Conservation (phyloP, 139 green algal species). For the Gonium pectorale region DNA sequence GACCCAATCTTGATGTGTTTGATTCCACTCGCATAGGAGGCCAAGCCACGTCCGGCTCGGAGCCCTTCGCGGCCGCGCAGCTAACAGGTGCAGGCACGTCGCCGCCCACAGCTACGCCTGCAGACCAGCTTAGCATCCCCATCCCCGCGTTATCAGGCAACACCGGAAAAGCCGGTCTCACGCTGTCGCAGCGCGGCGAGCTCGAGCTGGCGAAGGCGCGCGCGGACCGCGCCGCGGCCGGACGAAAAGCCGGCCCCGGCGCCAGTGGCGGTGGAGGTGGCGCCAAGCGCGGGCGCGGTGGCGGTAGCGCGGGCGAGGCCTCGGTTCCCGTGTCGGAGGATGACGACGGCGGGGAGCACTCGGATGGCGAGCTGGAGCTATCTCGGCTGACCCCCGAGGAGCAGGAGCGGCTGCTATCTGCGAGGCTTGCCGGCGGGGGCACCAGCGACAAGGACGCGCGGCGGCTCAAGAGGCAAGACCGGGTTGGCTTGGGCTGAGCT, state of each 20-base stretch:
- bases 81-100: background rate
- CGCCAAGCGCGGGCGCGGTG: background rate
- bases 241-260: conserved; percentile 8
- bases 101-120: background rate
- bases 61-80: background rate
- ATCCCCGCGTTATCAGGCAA: background rate
- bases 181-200: conserved; percentile 53
- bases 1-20: background rate
- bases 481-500: too few relatives aligned
- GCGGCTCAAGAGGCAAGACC: conserved; percentile 49
- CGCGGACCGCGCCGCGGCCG: conserved; percentile 56
- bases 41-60: background rate
- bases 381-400: conserved; percentile 23
- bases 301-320: background rate
- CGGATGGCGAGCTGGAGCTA: conserved; percentile 32
- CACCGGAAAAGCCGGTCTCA: too few relatives aligned
- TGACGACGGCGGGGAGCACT: conserved; percentile 52
- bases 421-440: conserved; percentile 1
- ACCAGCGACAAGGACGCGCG: conserved; percentile 48
- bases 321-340: background rate
- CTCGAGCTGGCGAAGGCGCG: conserved; percentile 57
- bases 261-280: background rate
- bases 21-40: background rate
- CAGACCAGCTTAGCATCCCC: background rate
- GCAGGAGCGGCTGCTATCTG: conserved; percentile 13